These are phyloP conservation scores for Aspergillus niger DNA, from an alignment of 2,329 filamentous ascomycete species.

Conservation along the genomic window DNA sequence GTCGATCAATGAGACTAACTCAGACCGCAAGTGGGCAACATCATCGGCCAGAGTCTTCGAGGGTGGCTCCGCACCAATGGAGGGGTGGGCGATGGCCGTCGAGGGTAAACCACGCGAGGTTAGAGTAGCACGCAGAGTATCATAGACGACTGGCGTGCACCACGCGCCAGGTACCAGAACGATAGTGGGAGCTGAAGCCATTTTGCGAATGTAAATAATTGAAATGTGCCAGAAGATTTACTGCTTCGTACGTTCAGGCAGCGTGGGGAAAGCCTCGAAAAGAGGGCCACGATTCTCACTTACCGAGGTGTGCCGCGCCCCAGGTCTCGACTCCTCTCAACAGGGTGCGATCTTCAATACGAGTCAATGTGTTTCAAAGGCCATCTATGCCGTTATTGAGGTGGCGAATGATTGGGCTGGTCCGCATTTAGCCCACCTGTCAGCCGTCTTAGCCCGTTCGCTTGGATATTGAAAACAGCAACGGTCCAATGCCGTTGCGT, in stretches of 20 bases:
- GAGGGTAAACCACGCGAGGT: constrained; percentile 35
- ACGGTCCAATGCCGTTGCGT: not conserved
- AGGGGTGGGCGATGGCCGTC: constrained; percentile 32
- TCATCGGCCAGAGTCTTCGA: constrained; percentile 41
- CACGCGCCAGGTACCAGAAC: constrained; percentile 47
- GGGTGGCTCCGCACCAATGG: constrained; percentile 33
- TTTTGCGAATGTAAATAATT: not conserved
- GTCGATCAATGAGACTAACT: constrained; percentile 30
- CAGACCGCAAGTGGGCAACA: constrained; percentile 25
- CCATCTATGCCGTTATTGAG: too few relatives aligned
- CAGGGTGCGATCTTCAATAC: not conserved
- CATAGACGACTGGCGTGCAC: constrained; percentile 36
- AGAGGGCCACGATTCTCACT: not conserved
- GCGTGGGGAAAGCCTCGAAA: not conserved
- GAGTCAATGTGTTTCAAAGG: not conserved
- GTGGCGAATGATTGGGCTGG: not conserved
- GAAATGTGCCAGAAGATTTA: not conserved
- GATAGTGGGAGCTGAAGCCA: constrained; percentile 23
- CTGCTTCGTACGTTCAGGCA: too few relatives aligned
- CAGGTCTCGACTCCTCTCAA: not conserved
- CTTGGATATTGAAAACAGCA: not conserved
- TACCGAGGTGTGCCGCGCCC: not conserved
- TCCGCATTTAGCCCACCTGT: not conserved
- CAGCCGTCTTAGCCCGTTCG: not conserved
- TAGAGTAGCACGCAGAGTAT: constrained; percentile 34